phyloP scores from a whole-genome alignment of 2,329 filamentous ascomycete species.

The Ophiostoma sp. region DNA sequence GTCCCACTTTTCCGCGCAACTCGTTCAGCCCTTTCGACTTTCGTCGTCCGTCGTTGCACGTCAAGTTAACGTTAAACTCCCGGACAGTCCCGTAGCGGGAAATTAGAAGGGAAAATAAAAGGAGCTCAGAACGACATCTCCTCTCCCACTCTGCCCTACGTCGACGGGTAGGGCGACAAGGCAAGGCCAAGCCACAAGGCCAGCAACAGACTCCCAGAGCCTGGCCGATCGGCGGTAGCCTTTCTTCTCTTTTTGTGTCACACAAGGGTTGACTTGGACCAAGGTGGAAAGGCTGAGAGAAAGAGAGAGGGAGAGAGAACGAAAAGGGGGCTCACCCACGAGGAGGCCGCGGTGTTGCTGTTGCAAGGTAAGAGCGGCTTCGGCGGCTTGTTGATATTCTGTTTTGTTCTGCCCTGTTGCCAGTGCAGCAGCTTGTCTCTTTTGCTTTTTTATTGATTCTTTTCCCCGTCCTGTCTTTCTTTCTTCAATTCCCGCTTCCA shows the following conservation, averaged over 20 bases:
- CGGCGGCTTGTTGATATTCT: too few relatives aligned
- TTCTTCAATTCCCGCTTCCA: neutral
- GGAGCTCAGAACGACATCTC: neutral
- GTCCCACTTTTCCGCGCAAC: conserved; percentile 32
- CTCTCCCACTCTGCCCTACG: neutral
- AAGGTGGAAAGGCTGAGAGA: neutral
- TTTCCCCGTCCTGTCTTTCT: neutral
- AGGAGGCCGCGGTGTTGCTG: neutral
- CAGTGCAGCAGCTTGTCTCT: neutral
- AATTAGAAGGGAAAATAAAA: neutral
- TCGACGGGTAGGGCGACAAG: neutral
- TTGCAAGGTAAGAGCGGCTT: neutral
- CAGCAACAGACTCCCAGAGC: neutral
- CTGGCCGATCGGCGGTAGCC: neutral
- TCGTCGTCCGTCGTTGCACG: conserved; percentile 12
- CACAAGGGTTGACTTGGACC: conserved; percentile 5
- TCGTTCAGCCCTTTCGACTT: neutral
- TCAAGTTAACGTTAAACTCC: conserved; percentile 9
- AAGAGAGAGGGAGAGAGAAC: neutral
- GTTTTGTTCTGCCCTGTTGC: neutral
- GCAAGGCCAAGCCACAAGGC: neutral
- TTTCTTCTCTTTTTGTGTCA: neutral
- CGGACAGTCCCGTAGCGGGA: conserved; percentile 28
- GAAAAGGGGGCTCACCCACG: neutral
- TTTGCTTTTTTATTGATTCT: neutral